These are phyloP conservation scores for Neurospora sp. DNA, from an alignment of 2,329 filamentous ascomycete species.

Conservation along the genomic window DNA sequence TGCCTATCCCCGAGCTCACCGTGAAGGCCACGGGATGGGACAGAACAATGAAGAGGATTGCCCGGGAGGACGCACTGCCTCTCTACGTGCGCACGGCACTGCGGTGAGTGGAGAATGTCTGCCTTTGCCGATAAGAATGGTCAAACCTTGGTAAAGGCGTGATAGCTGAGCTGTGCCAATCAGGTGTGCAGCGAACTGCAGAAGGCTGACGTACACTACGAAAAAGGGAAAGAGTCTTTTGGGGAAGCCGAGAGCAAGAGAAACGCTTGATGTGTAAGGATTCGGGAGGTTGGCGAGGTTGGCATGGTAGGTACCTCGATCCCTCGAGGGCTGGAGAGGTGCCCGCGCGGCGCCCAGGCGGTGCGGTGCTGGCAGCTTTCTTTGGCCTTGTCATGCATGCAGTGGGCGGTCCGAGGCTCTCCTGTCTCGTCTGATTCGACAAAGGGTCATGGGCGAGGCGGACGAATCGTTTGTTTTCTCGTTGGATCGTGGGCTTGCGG, in stretches of 20 bases:
- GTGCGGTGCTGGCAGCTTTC: slow-evolving; percentile 8
- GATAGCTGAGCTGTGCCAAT: slow-evolving; percentile 15
- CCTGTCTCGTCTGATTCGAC: slow-evolving; percentile 10
- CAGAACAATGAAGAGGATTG: neutral
- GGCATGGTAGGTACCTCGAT: neutral
- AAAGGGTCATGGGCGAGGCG: neutral
- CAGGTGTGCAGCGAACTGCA: slow-evolving; percentile 14
- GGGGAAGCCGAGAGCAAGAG: neutral
- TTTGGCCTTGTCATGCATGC: slow-evolving; percentile 14
- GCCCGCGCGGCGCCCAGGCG: neutral
- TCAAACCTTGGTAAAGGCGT: neutral
- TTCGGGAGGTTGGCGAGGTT: neutral
- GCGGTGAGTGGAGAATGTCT: neutral
- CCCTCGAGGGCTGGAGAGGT: neutral
- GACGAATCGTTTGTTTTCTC: slow-evolving; percentile 1
- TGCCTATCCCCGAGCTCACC: neutral
- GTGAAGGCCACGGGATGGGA: neutral
- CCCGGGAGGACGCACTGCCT: neutral
- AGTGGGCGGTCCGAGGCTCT: neutral
- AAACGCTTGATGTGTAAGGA: neutral
- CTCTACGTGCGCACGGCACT: neutral
- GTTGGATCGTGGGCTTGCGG: neutral
- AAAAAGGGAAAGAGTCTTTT: slow-evolving; percentile 3
- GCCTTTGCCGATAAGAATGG: neutral
- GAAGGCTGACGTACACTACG: slow-evolving; percentile 17